Evolutionary conservation across 2,329 filamentous ascomycete species (phyloP), one percentile per base, ranked within the genome.

Genomic region (Boeremia exigua): DNA sequence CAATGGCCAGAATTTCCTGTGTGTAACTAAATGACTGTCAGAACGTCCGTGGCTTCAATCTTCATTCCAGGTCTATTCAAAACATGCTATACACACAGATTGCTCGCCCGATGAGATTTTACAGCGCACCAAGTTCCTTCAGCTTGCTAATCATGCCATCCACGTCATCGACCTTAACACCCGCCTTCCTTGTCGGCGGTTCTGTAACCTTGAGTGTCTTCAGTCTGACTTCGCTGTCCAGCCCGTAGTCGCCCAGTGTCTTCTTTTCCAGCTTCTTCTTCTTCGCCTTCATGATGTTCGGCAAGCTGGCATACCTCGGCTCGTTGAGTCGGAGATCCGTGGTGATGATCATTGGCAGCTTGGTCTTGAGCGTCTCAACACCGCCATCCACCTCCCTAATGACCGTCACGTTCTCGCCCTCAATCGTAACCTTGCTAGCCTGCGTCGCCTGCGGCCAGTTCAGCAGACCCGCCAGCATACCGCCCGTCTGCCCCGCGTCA

Each of bases 271-370:
- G 73, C 72, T 91, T 91, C 89, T 99, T 99, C 90, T 98, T 99
- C 90, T 99, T 99, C 48, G 95, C 95, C 88, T 98, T 99, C 95
- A 99, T 99, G 64, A 99, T 98, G 75, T 98, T 98, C 46, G 93
- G 94, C 85, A 99, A 77, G 78, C 87, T 96, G 19, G 94, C 95
- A 77, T 96, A 99, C 62, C 95, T 83, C 56, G 95, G 95, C 85
- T 96, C 92, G 74, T 99, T 99, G 76, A 99, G 81, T 48, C 95
- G 82, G 79, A 99, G 77, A 81, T 99, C 95, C 59, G 95, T 96
- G 59, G 95, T 99, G 68, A 99, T 90, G 48, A 99, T 81, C 87
- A 98, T 88, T 0, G 95, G 95, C 77, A 99, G 79, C 81, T 89
- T 91, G 1, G 91, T 88, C 76, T 84, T 84, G 51, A 99, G 81